Evolutionary conservation across 805 yeast species (phyloP).

Genomic region (Myxozyma neglecta): DNA sequence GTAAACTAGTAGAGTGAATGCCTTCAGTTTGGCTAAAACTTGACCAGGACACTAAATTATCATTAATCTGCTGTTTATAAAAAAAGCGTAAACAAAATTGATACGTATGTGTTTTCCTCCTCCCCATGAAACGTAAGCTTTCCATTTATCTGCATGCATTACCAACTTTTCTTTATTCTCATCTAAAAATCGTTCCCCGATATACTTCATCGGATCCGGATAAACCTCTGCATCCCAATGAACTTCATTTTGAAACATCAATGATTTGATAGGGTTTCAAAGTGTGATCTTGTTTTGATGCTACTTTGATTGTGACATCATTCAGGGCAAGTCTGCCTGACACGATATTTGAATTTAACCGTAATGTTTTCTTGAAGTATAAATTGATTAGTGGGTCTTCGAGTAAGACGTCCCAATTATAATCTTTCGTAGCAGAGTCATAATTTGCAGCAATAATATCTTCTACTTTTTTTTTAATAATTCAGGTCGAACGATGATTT

Average conservation of each 20-base stretch:
- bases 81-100: neutral
- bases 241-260: conserved; percentile 11
- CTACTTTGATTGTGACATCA: conserved; percentile 10
- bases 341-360: conserved; percentile 12
- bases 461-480: conserved; percentile 7
- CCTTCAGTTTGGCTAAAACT: conserved; percentile 11
- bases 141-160: conserved; percentile 9
- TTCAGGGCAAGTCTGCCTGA: conserved; percentile 14
- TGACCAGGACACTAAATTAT: conserved; percentile 20
- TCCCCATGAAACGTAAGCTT: conserved; percentile 23
- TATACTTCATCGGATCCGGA: conserved; percentile 25
- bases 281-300: neutral
- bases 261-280: neutral
- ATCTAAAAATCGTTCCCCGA: conserved; percentile 18
- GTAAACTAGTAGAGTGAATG: conserved; percentile 4
- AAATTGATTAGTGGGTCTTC: conserved; percentile 14
- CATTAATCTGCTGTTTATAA: neutral
- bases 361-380: conserved; percentile 21
- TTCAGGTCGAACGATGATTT: conserved; percentile 10
- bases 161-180: conserved; percentile 10
- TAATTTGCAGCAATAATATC: conserved; percentile 9
- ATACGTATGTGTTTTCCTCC: conserved; percentile 22
- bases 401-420: conserved; percentile 16
- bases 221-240: conserved; percentile 28
- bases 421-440: conserved; percentile 9